These are phyloP conservation scores for Fusarium sp. DNA, from an alignment of 2,329 filamentous ascomycete genomes.

Conservation along the genomic window DNA sequence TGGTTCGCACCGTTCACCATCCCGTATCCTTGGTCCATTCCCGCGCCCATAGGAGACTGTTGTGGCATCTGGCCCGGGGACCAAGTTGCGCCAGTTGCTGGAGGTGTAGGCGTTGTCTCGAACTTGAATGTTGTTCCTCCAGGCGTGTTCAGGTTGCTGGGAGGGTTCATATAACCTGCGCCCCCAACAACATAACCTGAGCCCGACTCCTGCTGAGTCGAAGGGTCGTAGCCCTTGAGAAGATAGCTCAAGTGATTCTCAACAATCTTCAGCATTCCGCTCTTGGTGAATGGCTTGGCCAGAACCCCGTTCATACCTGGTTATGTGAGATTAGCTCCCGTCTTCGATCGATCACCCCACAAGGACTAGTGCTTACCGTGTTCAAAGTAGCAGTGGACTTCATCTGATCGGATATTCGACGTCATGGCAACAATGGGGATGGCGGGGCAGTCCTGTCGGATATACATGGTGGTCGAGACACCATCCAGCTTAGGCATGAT, in stretches of 20 bases:
- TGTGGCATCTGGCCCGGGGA: constrained; percentile 68
- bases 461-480: constrained; percentile 93
- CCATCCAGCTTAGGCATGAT: constrained; percentile 98
- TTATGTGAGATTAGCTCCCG: constrained; percentile 33
- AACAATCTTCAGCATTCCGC: constrained; percentile 86
- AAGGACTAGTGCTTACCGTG: constrained; percentile 76
- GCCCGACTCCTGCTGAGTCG: constrained; percentile 59
- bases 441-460: constrained; percentile 85
- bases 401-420: constrained; percentile 95
- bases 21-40: constrained; percentile 64
- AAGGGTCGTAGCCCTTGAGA: constrained; percentile 73
- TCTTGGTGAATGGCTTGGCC: constrained; percentile 95
- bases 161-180: constrained; percentile 55
- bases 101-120: constrained; percentile 69
- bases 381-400: constrained; percentile 97
- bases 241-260: constrained; percentile 91
- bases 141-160: constrained; percentile 46
- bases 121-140: constrained; percentile 61
- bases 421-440: constrained; percentile 98
- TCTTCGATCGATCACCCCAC: neutral
- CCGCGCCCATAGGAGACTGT: constrained; percentile 59
- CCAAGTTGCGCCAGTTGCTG: constrained; percentile 64
- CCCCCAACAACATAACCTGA: constrained; percentile 54
- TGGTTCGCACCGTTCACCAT: constrained; percentile 60
- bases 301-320: constrained; percentile 97